Conservation (phyloP, 495 filamentous ascomycete species). For the Mycothermus thermophilus region DNA sequence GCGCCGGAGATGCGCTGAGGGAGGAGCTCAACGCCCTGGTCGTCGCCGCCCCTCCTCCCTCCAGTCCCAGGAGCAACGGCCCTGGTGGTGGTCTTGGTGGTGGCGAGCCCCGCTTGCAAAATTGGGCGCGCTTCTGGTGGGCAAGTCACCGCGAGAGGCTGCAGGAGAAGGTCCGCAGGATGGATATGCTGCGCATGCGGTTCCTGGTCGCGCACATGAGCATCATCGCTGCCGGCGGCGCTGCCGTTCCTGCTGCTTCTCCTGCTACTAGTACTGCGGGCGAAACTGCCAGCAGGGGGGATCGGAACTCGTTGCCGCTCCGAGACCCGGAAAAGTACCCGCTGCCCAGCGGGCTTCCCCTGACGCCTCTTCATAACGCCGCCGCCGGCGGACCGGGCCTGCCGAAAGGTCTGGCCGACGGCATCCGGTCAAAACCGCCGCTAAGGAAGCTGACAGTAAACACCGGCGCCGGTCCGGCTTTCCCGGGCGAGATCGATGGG, state of each 20-base stretch:
- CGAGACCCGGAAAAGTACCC: neutral
- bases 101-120: slow-evolving; percentile 29
- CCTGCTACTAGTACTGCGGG: slow-evolving; percentile 26
- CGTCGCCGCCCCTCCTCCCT: slow-evolving; percentile 13
- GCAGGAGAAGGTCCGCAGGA: slow-evolving; percentile 38
- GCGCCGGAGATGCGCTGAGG: slow-evolving; percentile 38
- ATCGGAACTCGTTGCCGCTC: neutral
- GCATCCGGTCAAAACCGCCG: slow-evolving; percentile 27
- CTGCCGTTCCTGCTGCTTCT: too few relatives aligned
- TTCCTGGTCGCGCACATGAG: slow-evolving; percentile 43
- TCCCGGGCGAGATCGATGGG: slow-evolving; percentile 24
- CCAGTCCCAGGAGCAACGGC: neutral
- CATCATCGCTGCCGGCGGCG: too few relatives aligned
- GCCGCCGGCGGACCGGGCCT: too few relatives aligned
- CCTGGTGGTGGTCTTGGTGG: slow-evolving; percentile 9
- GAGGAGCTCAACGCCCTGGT: slow-evolving; percentile 35
- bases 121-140: slow-evolving; percentile 34
- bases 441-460: slow-evolving; percentile 32
- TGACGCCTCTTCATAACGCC: too few relatives aligned
- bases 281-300: slow-evolving; percentile 9
- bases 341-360: slow-evolving; percentile 5
- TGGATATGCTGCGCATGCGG: slow-evolving; percentile 47
- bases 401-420: slow-evolving; percentile 23
- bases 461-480: slow-evolving; percentile 17
- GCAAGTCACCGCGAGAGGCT: slow-evolving; percentile 28